These are phyloP conservation scores for Fragaria nilgerrensis DNA, from an alignment of 306 rosid genomes.

Conservation along the genomic window DNA sequence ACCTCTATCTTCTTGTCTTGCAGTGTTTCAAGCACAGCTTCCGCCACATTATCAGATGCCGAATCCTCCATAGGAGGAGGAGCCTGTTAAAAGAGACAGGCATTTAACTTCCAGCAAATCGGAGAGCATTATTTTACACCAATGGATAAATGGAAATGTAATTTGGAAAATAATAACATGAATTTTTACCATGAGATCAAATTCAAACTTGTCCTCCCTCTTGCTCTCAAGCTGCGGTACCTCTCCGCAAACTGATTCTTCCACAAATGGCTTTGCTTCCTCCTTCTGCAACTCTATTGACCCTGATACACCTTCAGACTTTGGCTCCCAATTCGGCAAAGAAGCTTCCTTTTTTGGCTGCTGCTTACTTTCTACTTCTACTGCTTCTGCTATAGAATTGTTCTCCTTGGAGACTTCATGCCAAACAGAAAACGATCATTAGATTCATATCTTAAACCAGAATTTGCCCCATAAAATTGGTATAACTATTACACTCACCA, in stretches of 20 bases:
- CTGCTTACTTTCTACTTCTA: conserved; percentile 28
- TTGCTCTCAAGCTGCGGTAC: conserved; percentile 26
- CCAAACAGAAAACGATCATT: background rate
- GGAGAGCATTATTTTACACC: conserved; percentile 15
- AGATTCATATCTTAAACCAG: background rate
- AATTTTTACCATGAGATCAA: conserved; percentile 73
- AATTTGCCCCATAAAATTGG: background rate
- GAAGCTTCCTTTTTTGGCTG: conserved; percentile 29
- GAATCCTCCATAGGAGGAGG: conserved; percentile 58
- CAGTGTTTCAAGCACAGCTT: conserved; percentile 28
- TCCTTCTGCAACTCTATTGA: conserved; percentile 27
- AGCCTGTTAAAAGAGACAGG: conserved; percentile 43
- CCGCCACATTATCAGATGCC: conserved; percentile 29
- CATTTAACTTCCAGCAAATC: conserved; percentile 25
- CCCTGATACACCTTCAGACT: conserved; percentile 13
- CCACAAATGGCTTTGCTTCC: conserved; percentile 25
- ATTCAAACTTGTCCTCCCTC: conserved; percentile 45
- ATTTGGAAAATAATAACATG: conserved; percentile 14
- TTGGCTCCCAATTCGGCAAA: conserved; percentile 19
- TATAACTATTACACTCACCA: background rate
- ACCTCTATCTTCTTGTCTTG: conserved; percentile 30
- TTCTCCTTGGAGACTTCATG: background rate
- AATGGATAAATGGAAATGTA: conserved; percentile 26
- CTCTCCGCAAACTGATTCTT: conserved; percentile 18
- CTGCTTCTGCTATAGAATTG: conserved; percentile 27